Conservation (phyloP, 495 filamentous ascomycete species). For the Tuber indicum region DNA sequence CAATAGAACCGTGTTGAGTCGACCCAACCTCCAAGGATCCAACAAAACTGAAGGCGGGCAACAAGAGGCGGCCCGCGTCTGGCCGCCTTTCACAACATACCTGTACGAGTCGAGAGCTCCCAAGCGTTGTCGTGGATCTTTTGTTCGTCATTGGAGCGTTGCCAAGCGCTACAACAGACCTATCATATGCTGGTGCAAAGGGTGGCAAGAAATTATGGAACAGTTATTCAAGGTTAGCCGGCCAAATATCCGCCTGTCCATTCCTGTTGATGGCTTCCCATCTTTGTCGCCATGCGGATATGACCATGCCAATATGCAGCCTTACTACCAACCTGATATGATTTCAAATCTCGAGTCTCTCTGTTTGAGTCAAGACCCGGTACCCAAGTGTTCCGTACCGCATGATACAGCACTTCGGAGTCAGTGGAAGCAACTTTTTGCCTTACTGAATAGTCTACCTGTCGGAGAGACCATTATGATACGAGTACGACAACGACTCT, state of each 20-base stretch:
- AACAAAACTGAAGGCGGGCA: background rate
- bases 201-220: background rate
- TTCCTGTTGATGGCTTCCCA: background rate
- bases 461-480: background rate
- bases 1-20: background rate
- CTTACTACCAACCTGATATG: background rate
- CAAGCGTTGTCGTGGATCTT: background rate
- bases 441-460: background rate
- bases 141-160: background rate
- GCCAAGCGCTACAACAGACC: background rate
- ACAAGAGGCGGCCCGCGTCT: slow-evolving; percentile 1
- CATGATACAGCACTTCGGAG: background rate
- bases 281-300: background rate
- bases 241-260: background rate
- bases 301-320: background rate
- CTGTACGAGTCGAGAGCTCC: background rate
- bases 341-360: background rate
- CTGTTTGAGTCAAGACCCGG: background rate
- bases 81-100: background rate
- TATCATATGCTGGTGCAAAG: background rate
- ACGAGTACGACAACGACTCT: background rate
- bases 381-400: background rate
- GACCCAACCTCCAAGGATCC: background rate
- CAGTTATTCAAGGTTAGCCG: background rate
- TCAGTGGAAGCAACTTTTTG: background rate